Base-by-base conservation (phyloP, 129 eudicot genomes). In the Apium graveolens region DNA sequence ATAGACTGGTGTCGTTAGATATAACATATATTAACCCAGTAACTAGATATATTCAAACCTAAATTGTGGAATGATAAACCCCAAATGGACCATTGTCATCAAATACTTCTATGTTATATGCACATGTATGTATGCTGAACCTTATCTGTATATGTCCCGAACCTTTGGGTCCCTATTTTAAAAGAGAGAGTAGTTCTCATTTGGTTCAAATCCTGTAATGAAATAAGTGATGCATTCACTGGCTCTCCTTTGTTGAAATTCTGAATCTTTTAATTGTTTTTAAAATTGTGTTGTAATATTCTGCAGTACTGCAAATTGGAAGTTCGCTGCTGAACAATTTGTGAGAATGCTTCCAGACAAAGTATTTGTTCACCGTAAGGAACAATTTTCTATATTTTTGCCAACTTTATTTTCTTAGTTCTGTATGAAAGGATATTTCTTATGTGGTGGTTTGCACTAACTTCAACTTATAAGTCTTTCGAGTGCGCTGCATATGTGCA, bases 261-360 rank as follows among this genome's bases (percentile, higher is more conserved):
- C 29, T 65, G 14, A 10, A 73, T 26, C 45, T 35, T 32, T 31
- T 57, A 38, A 32, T 7, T 48, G 32, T 41, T 41, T 31, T 79
- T 2, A 21, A 46, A 74, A 45, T 83, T 44, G 60, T 84, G 43
- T 65, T 55, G 18, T 72, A 51, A 26, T 3, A 57, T n/a, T 76
- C 66, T 85, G 85, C 93, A 94, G 98, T 86, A 84, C 91, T 77
- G 51, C 86, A 3, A 91, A 94, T 87, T 91, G 98, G 98, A 94
- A 89, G 82, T 94, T 89, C 78, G 97, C 81, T 71, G 90, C 97
- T n/a, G 97, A 91, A 82, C 96, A 88, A 81, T 94, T 94, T 82
- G 92, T 94, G 42, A 81, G 79, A 60, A 63, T 43, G 84, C 87
- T 91, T 48, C 93, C 97, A 11, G 97, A 94, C 81, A 91, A 85